Percentiles rank a stretch among this genome's conserved stretches.
phyloP scores from a whole-genome alignment of 2,329 filamentous ascomycete genomes.

The Sporothrix curviconia region DNA sequence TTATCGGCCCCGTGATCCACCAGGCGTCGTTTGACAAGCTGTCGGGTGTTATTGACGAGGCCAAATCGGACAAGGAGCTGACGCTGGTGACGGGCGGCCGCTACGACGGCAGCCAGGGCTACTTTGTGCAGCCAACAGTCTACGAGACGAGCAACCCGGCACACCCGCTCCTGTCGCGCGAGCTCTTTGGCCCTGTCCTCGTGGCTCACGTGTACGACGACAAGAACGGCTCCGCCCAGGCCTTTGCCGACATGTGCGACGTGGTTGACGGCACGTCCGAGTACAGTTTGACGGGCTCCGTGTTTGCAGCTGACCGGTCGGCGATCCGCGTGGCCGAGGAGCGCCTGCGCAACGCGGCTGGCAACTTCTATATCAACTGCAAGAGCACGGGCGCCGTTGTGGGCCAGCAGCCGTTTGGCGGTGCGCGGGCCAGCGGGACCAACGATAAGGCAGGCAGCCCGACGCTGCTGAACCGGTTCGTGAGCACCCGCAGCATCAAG shows the following conservation, averaged over 20 bases:
- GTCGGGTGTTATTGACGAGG: constrained; percentile 37
- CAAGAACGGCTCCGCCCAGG: constrained; percentile 32
- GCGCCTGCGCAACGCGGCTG: constrained; percentile 45
- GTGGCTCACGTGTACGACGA: constrained; percentile 43
- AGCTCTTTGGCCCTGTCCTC: constrained; percentile 45
- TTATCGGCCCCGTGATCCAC: constrained; percentile 45
- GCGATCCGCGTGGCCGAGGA: constrained; percentile 46
- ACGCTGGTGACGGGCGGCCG: constrained; percentile 39
- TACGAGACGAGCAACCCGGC: constrained; percentile 35
- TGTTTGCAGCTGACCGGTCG: constrained; percentile 42
- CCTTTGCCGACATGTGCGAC: constrained; percentile 46
- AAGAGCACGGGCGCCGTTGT: constrained; percentile 52
- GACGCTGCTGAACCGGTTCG: constrained; percentile 43
- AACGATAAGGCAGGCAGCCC: constrained; percentile 52
- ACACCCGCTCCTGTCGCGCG: constrained; percentile 39
- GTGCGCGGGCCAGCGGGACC: constrained; percentile 45
- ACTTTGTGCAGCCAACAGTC: constrained; percentile 41
- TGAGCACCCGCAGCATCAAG: constrained; percentile 48
- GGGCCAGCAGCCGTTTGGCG: constrained; percentile 51
- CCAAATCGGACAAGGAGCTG: constrained; percentile 36
- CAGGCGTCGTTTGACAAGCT: constrained; percentile 40
- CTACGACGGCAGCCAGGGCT: constrained; percentile 37
- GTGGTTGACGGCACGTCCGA: constrained; percentile 65
- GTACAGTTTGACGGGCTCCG: constrained; percentile 51
- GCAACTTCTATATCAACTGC: constrained; percentile 54